phyloP scores from a whole-genome alignment of 1,284 basidiomycete species.

The Xanthoconium separans region DNA sequence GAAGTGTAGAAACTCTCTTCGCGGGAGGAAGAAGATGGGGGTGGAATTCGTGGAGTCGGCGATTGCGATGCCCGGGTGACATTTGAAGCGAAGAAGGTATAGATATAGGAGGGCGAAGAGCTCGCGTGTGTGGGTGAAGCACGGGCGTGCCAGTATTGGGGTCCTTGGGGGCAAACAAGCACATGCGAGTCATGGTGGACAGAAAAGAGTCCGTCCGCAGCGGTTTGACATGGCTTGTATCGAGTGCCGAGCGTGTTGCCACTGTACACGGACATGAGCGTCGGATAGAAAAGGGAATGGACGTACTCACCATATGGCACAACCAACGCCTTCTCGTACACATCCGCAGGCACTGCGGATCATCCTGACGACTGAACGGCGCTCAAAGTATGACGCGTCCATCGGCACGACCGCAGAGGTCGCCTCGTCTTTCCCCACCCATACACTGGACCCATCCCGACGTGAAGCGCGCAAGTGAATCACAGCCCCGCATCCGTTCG shows the following conservation, averaged over 20 bases:
- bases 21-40: constrained; percentile 1
- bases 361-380: constrained; percentile 45
- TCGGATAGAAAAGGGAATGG: constrained; percentile 1
- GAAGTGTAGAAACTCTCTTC: constrained; percentile 23
- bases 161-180: constrained; percentile 42
- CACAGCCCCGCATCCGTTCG: constrained; percentile 61
- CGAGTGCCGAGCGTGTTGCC: constrained; percentile 64
- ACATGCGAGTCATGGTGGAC: constrained; percentile 25
- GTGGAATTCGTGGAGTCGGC: constrained; percentile 20
- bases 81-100: constrained; percentile 47
- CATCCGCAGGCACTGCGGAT: constrained; percentile 60
- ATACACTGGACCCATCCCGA: constrained; percentile 48
- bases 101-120: constrained; percentile 36
- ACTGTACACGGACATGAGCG: constrained; percentile 32
- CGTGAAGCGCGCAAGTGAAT: constrained; percentile 55
- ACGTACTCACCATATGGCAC: constrained; percentile 54
- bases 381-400: constrained; percentile 55
- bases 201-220: constrained; percentile 49
- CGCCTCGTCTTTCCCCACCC: constrained; percentile 54
- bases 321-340: constrained; percentile 61
- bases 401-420: constrained; percentile 48
- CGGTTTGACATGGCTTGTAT: constrained; percentile 57
- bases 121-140: constrained; percentile 19
- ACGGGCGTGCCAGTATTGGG: constrained; percentile 42
- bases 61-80: constrained; percentile 36